These are phyloP conservation scores for Taiozyma onychis DNA, from an alignment of 1,139 yeast species.

Conservation along the genomic window DNA sequence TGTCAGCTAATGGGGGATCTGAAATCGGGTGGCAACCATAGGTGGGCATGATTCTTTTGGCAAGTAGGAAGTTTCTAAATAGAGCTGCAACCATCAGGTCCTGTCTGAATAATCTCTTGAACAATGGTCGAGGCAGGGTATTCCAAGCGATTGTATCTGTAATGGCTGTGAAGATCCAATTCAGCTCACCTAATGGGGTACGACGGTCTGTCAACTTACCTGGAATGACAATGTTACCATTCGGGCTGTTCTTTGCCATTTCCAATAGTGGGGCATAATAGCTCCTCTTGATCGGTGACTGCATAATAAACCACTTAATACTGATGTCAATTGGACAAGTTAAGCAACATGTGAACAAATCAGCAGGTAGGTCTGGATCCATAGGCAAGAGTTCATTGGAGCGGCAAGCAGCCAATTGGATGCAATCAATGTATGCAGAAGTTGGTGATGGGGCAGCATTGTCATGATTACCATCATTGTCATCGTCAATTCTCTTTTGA, in stretches of 20 bases:
- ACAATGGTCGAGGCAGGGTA: slow-evolving; percentile 77
- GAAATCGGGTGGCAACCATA: slow-evolving; percentile 93
- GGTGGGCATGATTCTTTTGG: slow-evolving; percentile 91
- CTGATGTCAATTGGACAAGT: slow-evolving; percentile 96
- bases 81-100: slow-evolving; percentile 96
- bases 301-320: slow-evolving; percentile 86
- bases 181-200: slow-evolving; percentile 92
- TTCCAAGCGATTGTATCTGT: slow-evolving; percentile 99
- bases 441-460: slow-evolving; percentile 54
- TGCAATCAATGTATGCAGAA: slow-evolving; percentile 67
- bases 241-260: slow-evolving; percentile 32
- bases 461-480: slow-evolving; percentile 69
- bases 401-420: slow-evolving; percentile 89
- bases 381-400: slow-evolving; percentile 84
- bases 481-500: slow-evolving; percentile 86
- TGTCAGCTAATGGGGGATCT: slow-evolving; percentile 88
- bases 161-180: slow-evolving; percentile 97
- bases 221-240: slow-evolving; percentile 69
- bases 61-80: slow-evolving; percentile 85
- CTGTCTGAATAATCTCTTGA: slow-evolving; percentile 87
- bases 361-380: slow-evolving; percentile 96
- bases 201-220: slow-evolving; percentile 89
- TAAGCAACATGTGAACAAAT: slow-evolving; percentile 87
- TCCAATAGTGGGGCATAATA: slow-evolving; percentile 50
- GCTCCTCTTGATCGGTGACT: slow-evolving; percentile 61